Percentiles rank a stretch among this genome's conserved stretches.
Conservation (phyloP, 176 grass and related monocot species). For the Thalia dealbata region DNA sequence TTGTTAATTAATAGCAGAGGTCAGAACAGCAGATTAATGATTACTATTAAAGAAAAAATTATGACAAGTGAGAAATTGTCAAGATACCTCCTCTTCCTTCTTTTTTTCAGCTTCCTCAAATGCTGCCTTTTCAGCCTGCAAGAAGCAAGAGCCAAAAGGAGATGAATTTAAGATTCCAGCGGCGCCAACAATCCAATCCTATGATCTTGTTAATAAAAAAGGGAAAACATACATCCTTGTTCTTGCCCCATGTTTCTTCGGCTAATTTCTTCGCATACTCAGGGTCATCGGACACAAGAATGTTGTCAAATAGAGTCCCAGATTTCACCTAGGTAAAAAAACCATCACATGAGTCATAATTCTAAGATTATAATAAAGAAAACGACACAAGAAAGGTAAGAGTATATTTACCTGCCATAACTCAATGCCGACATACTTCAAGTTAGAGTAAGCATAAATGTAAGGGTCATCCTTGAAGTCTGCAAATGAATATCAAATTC, state of each 20-base stretch:
- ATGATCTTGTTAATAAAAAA: neutral
- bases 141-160: too few species aligned
- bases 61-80: neutral
- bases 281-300: slow-evolving; percentile 46
- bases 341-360: neutral
- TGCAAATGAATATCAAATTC: slow-evolving; percentile 14
- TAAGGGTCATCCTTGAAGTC: slow-evolving; percentile 64
- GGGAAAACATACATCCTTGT: slow-evolving; percentile 37
- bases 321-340: slow-evolving; percentile 38
- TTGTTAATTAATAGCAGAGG: too few species aligned
- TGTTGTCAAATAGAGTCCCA: slow-evolving; percentile 59
- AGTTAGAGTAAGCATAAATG: slow-evolving; percentile 36
- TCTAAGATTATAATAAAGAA: neutral
- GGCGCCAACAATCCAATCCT: too few species aligned
- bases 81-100: slow-evolving; percentile 50
- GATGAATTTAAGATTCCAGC: too few species aligned
- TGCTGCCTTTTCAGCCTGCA: slow-evolving; percentile 63
- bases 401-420: slow-evolving; percentile 46
- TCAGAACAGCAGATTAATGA: too few species aligned
- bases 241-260: slow-evolving; percentile 60
- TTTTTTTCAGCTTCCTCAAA: slow-evolving; percentile 74
- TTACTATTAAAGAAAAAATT: too few species aligned
- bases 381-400: neutral
- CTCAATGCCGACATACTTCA: slow-evolving; percentile 66
- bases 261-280: slow-evolving; percentile 54